Base-by-base conservation (phyloP, 306 rosid species). In the Casuarina equisetifolia region DNA sequence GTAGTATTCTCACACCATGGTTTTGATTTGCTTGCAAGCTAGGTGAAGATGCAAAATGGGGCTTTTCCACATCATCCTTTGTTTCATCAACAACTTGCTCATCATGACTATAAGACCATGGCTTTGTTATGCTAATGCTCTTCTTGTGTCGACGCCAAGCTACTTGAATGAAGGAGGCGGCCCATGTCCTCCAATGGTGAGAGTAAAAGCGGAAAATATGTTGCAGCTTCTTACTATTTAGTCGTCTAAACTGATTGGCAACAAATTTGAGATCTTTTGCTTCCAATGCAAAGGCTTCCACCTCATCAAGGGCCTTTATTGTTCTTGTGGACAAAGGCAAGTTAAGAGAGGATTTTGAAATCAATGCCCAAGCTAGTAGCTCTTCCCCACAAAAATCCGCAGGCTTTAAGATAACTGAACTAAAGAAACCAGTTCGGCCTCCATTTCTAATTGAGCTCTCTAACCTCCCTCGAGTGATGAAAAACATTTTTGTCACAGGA, bases 391-490 rank as follows among this genome's bases (percentile, higher is more conserved):
- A 94, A 72, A 94, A 92, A 74, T 94, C 98, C 6, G 97, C 96
- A 0, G 96, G 97, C 32, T 90, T 89, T 25, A 92, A 75, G 20
- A 93, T 86, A 12, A 85, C 90, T 0, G 97, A 89, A 74, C 92
- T 94, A 74, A 94, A 94, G 91, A 94, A 94, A 77, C 96, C 97
- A 1, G 89, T 90, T 66, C 98, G 76, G 15, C 98, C 98, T 58
- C 97, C 97, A 80, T 94, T 85, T 69, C 96, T 94, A 3, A 97
- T 94, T 19, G 96, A 94, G 83, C 98, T 94, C 76, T 94, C 98
- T 40, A 94, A 92, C 72, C 74, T 88, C 35, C 98, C 98, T 79
- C 98, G 87, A 49, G 90, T 94, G 73, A 94, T 79, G 43, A 94
- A 94, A 75, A 92, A 90, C 98, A 94, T 94, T 78, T 89, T 97